Conservation (phyloP, 176 grass and related monocot genomes). For the Secale cereale region DNA sequence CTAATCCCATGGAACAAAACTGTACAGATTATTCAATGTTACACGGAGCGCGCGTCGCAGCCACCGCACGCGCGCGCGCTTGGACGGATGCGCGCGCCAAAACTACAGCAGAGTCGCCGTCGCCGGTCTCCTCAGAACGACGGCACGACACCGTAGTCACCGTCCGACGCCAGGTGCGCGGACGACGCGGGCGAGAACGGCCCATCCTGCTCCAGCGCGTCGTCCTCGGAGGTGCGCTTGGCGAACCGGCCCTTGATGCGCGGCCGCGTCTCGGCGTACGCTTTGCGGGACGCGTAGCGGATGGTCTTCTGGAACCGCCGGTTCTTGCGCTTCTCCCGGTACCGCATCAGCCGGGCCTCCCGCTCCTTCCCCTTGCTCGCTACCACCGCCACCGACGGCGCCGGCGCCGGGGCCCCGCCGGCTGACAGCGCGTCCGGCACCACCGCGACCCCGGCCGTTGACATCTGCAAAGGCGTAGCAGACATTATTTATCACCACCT, state of each 20-base stretch:
- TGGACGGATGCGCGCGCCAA: background rate
- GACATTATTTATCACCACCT: background rate
- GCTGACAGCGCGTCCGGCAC: constrained; percentile 42
- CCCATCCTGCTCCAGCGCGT: constrained; percentile 16
- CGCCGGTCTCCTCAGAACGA: constrained; percentile 32
- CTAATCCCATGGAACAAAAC: constrained; percentile 9
- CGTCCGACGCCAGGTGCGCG: constrained; percentile 13
- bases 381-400: background rate
- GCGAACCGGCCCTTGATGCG: constrained; percentile 84
- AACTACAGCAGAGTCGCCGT: constrained; percentile 7
- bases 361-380: constrained; percentile 46
- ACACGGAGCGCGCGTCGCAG: constrained; percentile 10
- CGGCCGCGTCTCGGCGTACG: constrained; percentile 80
- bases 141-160: constrained; percentile 48
- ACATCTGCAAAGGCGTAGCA: constrained; percentile 20
- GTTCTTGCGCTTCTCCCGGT: constrained; percentile 85
- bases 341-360: constrained; percentile 81
- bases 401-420: background rate
- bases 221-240: constrained; percentile 45
- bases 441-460: constrained; percentile 41
- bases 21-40: constrained; percentile 45
- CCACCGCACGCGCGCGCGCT: background rate
- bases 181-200: constrained; percentile 27
- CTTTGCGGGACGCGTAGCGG: constrained; percentile 83
- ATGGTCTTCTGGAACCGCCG: constrained; percentile 83